These are phyloP conservation scores for Globisporangium okanoganense DNA, from an alignment of 352 stramenopile genomes.

Conservation along the genomic window DNA sequence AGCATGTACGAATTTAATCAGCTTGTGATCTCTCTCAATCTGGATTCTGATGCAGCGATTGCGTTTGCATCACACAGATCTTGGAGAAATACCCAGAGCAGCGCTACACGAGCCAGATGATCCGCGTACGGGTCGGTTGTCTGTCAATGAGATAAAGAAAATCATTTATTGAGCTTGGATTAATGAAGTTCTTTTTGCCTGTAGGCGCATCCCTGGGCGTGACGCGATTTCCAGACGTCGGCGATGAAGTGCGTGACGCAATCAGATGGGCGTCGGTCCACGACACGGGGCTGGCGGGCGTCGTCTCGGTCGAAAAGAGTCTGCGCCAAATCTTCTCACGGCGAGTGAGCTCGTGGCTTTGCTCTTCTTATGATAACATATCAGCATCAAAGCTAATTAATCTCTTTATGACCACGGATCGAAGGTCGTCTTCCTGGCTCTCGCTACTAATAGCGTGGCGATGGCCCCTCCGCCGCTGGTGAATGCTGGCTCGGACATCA, in stretches of 20 bases:
- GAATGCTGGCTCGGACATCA: constrained; percentile 7
- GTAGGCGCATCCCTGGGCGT: constrained; percentile 66
- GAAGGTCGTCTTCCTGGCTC: constrained; percentile 17
- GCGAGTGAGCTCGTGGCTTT: constrained; percentile 15
- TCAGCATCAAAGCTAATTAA: too few relatives aligned
- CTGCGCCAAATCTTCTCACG: constrained; percentile 49
- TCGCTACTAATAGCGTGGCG: neutral
- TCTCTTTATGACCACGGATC: neutral
- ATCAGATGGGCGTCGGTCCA: constrained; percentile 34
- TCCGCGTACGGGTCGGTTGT: constrained; percentile 39
- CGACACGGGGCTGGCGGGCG: constrained; percentile 35
- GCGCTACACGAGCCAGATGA: constrained; percentile 62
- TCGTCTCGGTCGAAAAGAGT: constrained; percentile 56
- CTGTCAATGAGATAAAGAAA: too few relatives aligned
- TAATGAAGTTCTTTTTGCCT: too few relatives aligned
- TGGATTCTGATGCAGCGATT: neutral
- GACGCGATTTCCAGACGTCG: constrained; percentile 65
- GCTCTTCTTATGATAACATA: too few relatives aligned
- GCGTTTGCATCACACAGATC: constrained; percentile 33
- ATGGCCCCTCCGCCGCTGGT: neutral
- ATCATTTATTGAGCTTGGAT: too few relatives aligned
- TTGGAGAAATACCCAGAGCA: constrained; percentile 65
- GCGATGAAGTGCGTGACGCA: constrained; percentile 68
- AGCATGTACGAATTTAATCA: constrained; percentile 43
- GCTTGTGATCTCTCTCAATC: neutral